Conservation (phyloP, 164 flowering plant species). For the Cinnamomum chago region DNA sequence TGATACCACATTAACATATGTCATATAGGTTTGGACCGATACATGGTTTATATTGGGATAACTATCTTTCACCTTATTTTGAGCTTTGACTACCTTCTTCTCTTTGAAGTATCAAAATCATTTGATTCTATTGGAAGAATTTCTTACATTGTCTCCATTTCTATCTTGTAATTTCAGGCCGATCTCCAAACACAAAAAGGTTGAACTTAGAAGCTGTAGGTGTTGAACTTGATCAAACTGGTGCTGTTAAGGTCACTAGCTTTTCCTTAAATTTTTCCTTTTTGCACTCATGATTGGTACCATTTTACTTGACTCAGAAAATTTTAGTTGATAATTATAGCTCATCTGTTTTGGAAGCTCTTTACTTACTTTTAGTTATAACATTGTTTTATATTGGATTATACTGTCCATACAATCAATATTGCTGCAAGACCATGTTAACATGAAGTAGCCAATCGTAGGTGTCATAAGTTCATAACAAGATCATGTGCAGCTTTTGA, state of each 20-base stretch:
- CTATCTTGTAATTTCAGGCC: constrained; percentile 45
- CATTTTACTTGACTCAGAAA: neutral
- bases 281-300: neutral
- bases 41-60: no score
- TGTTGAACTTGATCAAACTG: constrained; percentile 68
- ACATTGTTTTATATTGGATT: neutral
- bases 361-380: neutral
- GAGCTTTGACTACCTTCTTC: neutral
- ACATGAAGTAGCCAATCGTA: neutral
- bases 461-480: neutral
- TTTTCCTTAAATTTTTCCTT: constrained; percentile 5
- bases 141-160: neutral
- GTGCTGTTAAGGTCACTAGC: constrained; percentile 76
- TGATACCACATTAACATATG: no score
- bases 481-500: constrained; percentile 2
- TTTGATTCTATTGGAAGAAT: neutral
- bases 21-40: no score
- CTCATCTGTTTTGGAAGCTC: neutral
- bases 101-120: neutral
- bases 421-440: constrained; percentile 5
- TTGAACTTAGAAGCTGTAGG: constrained; percentile 85
- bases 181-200: constrained; percentile 82
- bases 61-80: neutral
- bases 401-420: neutral
- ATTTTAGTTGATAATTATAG: neutral